Evolutionary conservation across 345 rosid species (phyloP), one percentile per base, ranked within the genome.

Genomic region (Eucalyptus brandiana): DNA sequence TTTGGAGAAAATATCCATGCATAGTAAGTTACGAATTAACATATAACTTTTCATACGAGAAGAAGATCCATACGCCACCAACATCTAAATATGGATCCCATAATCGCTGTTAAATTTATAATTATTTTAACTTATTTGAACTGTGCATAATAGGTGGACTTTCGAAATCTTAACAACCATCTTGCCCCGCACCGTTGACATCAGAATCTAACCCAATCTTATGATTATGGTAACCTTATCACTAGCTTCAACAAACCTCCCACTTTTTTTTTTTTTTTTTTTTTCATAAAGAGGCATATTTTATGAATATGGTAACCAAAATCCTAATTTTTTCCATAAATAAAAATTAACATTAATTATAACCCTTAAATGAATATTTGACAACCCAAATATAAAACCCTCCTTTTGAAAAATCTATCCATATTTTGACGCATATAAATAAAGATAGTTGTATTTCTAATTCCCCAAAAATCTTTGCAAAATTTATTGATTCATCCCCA

Each of bases 151-250:
- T 5, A 14, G 4, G 9, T 51, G 1, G n/a, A 30, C 17, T 28
- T 62, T 62, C 34, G 18, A 62, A 28, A 62, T 62, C 0, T 13
- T 3, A 28, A 62, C 69, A 28, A 0, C 3, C 5, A 65, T 30
- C 3, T 7, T 8, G 7, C 34, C 18, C 6, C 34, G 0, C 0
- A 26, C 4, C 2, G 0, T n/a, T n/a, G n/a, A n/a, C n/a, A n/a
- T n/a, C n/a, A n/a, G n/a, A n/a, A n/a, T n/a, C n/a, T n/a, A n/a
- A n/a, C n/a, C n/a, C n/a, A n/a, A n/a, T n/a, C 7, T 47, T 47
- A 47, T 13, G 5, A 12, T 26, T 30, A 62, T 19, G 45, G 14
- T 19, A 72, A 37, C 40, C 3, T 37, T 16, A 16, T 16, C 11
- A 34, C 40, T 72, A 0, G 26, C 5, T 67, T 32, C 42, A 5